Base-by-base conservation (phyloP, 768 basidiomycete species). In the Russula foetens region DNA sequence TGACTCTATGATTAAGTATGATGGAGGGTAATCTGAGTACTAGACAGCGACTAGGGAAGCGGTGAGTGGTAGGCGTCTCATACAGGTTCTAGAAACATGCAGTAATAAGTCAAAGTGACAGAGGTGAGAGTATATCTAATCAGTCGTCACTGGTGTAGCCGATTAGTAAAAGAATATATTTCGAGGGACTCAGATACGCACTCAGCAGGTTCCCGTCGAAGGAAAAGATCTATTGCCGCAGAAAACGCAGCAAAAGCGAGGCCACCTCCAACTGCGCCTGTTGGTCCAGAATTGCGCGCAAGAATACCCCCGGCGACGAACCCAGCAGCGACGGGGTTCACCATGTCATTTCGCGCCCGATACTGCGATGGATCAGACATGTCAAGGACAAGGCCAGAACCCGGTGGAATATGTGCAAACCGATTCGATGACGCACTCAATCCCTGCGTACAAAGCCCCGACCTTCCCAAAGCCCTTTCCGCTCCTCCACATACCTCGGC, bases 391-490 rank as follows among this genome's bases (percentile, higher is more conserved):
- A 8, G 29, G 26, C 9, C 19, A 41, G 4, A 24, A 33, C 17
- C 24, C 8, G 35, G 33, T 47, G 29, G 26, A 52, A 39, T 48
- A 31, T 26, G 21, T 17, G 84, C 93, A 70, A 73, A 90, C 95
- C 66, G 86, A 90, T 75, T 98, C 96, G 57, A 98, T 88, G 58
- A 92, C 86, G 68, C 96, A 98, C 75, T 98, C 96, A 8, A 92
- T 84, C 28, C 95, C 94, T n/a, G 93, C 88, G 71, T 91, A 98
- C 46, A 98, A 69, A 14, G 91, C 91, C 19, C 93, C 96, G 48
- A 98, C 92, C 76, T 93, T 95, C 0, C 85, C 94, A 69, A 98
- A 98, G 0, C 92, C 88, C 72, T 88, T 94, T 21, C 96, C 95
- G 51, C 80, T 89, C 29, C 79, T 77, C 84, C 84, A 92, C 92